Percentiles rank a stretch among this genome's conserved stretches.
Evolutionary conservation across 2,329 filamentous ascomycete species (phyloP).

Genomic region (Penicillium sclerotiorum): DNA sequence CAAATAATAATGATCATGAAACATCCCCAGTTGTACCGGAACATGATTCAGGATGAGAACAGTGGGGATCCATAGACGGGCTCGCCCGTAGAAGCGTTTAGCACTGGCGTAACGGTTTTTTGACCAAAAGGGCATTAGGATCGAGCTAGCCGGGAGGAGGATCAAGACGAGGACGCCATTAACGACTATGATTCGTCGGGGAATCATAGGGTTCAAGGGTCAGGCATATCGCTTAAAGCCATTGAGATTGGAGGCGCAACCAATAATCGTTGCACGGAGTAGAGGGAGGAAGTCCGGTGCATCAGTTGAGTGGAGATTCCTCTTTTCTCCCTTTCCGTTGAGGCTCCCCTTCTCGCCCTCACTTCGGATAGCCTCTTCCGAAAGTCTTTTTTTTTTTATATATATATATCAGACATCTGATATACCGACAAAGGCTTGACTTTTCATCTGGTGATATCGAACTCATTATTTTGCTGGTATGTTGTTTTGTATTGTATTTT

Average conservation of each 20-base stretch:
- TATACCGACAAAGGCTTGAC: no score
- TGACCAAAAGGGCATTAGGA: slow-evolving; percentile 26
- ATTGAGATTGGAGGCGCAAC: slow-evolving; percentile 7
- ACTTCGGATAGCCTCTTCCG: no score
- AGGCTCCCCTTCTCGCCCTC: no score
- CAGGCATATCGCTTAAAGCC: slow-evolving; percentile 22
- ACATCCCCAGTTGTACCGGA: no score
- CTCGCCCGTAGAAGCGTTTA: slow-evolving; percentile 33
- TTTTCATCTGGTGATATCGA: no score
- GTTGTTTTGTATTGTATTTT: background rate
- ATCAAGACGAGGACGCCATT: slow-evolving; percentile 17
- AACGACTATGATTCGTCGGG: slow-evolving; percentile 17
- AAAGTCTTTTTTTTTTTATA: no score
- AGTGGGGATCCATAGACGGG: slow-evolving; percentile 28
- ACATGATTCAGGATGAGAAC: no score
- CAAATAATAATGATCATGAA: no score
- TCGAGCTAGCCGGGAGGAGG: slow-evolving; percentile 22
- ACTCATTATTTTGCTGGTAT: no score
- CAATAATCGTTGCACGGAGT: slow-evolving; percentile 5
- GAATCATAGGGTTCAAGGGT: slow-evolving; percentile 25
- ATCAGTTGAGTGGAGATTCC: slow-evolving; percentile 31
- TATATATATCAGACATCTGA: no score
- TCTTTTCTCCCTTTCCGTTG: slow-evolving; percentile 1
- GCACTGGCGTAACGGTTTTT: slow-evolving; percentile 37
- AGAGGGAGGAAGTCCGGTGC: slow-evolving; percentile 25